Evolutionary conservation across 768 basidiomycete genomes (phyloP).

Genomic region (Boletus tylopilopsis): DNA sequence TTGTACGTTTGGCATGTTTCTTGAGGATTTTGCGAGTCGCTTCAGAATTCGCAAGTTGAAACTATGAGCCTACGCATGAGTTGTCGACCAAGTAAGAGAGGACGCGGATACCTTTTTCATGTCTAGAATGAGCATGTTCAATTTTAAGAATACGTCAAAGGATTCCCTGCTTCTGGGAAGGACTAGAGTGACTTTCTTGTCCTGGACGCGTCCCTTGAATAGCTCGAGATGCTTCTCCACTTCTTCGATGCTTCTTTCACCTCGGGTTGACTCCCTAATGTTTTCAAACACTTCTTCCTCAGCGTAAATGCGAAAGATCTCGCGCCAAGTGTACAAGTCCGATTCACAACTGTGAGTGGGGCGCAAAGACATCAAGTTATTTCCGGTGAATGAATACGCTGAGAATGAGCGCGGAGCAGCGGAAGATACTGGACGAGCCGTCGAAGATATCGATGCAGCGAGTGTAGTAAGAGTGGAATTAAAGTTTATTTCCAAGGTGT

Average conservation of each 20-base stretch:
- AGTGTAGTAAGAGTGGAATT: conserved; percentile 44
- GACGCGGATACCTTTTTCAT: conserved; percentile 61
- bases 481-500: conserved; percentile 49
- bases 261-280: conserved; percentile 55
- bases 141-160: conserved; percentile 64
- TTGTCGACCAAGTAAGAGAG: background rate
- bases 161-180: conserved; percentile 54
- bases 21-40: conserved; percentile 92
- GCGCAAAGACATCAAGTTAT: conserved; percentile 34
- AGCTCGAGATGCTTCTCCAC: conserved; percentile 59
- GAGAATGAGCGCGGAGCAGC: conserved; percentile 30
- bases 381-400: conserved; percentile 26
- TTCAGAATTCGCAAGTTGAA: conserved; percentile 81
- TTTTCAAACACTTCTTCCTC: conserved; percentile 86
- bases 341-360: conserved; percentile 32
- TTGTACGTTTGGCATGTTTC: conserved; percentile 89
- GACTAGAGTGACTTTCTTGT: conserved; percentile 50
- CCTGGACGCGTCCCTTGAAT: conserved; percentile 58
- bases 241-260: conserved; percentile 68
- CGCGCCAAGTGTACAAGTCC: conserved; percentile 86
- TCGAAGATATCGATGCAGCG: conserved; percentile 34
- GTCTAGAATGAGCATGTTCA: conserved; percentile 78
- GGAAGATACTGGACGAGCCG: conserved; percentile 32
- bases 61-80: conserved; percentile 37
- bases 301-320: conserved; percentile 84